Evolutionary conservation across 371 early-diverging fungal species (phyloP).

Genomic region (Mucor indicus): DNA sequence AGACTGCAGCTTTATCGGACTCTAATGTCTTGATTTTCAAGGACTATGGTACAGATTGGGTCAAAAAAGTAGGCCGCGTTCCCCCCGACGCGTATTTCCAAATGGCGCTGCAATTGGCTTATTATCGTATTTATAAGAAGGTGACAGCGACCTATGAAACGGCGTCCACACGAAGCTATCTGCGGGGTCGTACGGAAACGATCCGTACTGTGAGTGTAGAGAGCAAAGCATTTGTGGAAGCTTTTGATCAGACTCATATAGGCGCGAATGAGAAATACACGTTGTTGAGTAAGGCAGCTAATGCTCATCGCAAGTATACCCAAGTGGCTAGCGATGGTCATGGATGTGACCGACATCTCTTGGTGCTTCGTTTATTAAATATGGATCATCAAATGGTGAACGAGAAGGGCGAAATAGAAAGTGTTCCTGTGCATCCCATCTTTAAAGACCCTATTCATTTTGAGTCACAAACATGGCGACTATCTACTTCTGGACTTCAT

Average conservation of each 20-base stretch:
- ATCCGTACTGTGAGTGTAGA: constrained; percentile 71
- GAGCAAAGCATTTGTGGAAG: constrained; percentile 60
- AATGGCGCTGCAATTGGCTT: constrained; percentile 83
- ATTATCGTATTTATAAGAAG: constrained; percentile 65
- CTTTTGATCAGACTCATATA: constrained; percentile 39
- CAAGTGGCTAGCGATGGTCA: constrained; percentile 66
- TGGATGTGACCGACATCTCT: constrained; percentile 83
- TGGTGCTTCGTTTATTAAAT: constrained; percentile 69
- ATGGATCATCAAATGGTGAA: constrained; percentile 24
- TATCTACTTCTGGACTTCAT: constrained; percentile 81
- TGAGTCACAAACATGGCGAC: constrained; percentile 60
- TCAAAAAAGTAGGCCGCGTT: constrained; percentile 69
- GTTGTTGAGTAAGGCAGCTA: constrained; percentile 59
- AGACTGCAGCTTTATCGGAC: constrained; percentile 59
- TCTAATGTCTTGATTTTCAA: constrained; percentile 60
- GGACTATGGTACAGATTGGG: constrained; percentile 38
- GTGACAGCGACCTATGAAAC: constrained; percentile 81
- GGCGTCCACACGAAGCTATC: constrained; percentile 75
- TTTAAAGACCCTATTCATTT: constrained; percentile 74
- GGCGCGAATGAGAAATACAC: constrained; percentile 45
- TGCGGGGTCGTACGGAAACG: constrained; percentile 86
- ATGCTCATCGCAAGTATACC: constrained; percentile 63
- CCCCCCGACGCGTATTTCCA: constrained; percentile 89
- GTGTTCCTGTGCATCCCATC: constrained; percentile 51
- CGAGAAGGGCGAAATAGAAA: constrained; percentile 15